Evolutionary conservation across 2,329 filamentous ascomycete species (phyloP).

Genomic region (Cercospora citrullina): DNA sequence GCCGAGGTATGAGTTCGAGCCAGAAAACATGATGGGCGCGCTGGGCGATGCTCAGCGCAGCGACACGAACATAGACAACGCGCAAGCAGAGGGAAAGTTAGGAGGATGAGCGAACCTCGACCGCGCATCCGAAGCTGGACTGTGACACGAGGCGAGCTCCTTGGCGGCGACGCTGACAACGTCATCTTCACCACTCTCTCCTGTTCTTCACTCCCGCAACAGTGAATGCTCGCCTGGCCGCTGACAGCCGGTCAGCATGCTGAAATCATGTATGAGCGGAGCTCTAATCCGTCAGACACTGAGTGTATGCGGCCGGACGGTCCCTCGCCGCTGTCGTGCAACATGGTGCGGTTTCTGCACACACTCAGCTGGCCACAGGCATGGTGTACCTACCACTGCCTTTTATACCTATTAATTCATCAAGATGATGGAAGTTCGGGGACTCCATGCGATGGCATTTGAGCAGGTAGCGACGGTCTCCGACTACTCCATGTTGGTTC

Average conservation of each 20-base stretch:
- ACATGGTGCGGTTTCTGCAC: neutral
- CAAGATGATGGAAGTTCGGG: neutral
- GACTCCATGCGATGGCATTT: neutral
- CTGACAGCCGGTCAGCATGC: neutral
- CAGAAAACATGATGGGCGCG: constrained; percentile 72
- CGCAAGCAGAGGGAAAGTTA: neutral
- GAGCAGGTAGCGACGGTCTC: no score
- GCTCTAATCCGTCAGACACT: neutral
- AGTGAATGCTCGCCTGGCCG: neutral
- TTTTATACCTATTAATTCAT: neutral
- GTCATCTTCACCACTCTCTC: neutral
- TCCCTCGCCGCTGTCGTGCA: neutral
- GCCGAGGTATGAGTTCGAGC: constrained; percentile 81
- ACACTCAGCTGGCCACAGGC: neutral
- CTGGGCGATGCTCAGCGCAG: constrained; percentile 17
- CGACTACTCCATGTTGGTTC: neutral
- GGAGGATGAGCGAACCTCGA: constrained; percentile 7
- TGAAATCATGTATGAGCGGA: neutral
- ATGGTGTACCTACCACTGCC: neutral
- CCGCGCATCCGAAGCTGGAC: constrained; percentile 8
- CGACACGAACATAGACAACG: neutral
- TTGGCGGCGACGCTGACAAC: constrained; percentile 1
- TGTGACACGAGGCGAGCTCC: constrained; percentile 6
- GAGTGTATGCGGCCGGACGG: neutral
- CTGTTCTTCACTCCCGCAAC: neutral